These are phyloP conservation scores for Phytophthora europaea DNA, from an alignment of 352 stramenopile genomes.

Conservation along the genomic window DNA sequence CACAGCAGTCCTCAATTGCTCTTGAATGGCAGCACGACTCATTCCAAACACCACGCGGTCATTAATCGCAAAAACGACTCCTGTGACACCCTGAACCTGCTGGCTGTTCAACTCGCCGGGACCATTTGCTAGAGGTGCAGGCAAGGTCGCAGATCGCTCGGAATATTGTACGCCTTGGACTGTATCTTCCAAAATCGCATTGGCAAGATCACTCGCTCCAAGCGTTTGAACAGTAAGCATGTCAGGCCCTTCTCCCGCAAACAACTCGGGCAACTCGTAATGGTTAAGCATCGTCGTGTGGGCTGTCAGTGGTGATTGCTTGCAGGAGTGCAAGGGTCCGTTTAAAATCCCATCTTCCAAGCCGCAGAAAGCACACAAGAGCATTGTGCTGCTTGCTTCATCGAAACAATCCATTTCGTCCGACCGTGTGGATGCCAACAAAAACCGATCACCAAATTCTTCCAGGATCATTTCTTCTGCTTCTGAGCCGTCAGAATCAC, in stretches of 20 bases:
- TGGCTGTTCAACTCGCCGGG: constrained; percentile 10
- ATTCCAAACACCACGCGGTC: constrained; percentile 60
- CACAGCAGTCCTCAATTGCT: constrained; percentile 45
- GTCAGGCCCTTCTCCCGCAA: constrained; percentile 35
- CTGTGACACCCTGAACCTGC: constrained; percentile 13
- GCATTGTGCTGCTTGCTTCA: not conserved
- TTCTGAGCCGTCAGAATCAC: constrained; percentile 49
- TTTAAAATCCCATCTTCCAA: constrained; percentile 79
- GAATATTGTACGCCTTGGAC: constrained; percentile 50
- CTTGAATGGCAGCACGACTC: constrained; percentile 44
- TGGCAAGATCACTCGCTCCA: constrained; percentile 36
- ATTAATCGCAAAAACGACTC: constrained; percentile 66
- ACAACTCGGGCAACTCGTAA: constrained; percentile 62
- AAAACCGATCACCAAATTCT: constrained; percentile 65
- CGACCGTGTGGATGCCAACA: constrained; percentile 11
- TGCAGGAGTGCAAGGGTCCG: constrained; percentile 55
- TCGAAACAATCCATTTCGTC: constrained; percentile 8
- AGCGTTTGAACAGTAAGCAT: constrained; percentile 38
- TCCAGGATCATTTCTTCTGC: constrained; percentile 64
- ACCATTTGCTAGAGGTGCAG: not conserved
- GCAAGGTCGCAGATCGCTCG: constrained; percentile 14
- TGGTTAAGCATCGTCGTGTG: constrained; percentile 52
- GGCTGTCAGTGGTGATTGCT: constrained; percentile 61
- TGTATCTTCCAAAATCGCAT: constrained; percentile 41
- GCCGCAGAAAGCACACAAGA: constrained; percentile 62